Evolutionary conservation across 78 protist species (phyloP), one percentile per base, ranked within the genome.

Genomic region (Dictyostelium intermedium): DNA sequence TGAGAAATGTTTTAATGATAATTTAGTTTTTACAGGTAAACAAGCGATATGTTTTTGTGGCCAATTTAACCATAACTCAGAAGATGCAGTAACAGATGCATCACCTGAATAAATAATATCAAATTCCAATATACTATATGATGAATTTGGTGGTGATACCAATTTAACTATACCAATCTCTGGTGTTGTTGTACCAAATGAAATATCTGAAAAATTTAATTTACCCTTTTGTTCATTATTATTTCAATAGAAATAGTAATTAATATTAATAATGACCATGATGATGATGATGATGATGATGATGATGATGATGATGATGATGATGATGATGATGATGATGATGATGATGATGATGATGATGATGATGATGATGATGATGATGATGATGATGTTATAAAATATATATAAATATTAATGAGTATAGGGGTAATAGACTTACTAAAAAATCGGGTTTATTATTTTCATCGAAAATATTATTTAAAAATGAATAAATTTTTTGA

Each of bases 31-130:
- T 20, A 89, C 93, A 20, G 93, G 93, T 66, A 89, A 41, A 80
- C 93, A 89, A 5, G 93, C 93, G 16, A 56, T 89, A 47, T 89
- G 93, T 37, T 61, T 78, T 45, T 89, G 93, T 80, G 93, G 93
- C 93, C 93, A 89, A 89, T 89, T 89, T 30, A 89, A 50, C 93
- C 93, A 89, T 2, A 89, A 30, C 32, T 89, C 86, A 2, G 93
- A 32, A 5, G 83, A 61, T 18, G 78, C 93, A 69, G 86, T 89
- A 2, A 80, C 82, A 6, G 85, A 89, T 9, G 93, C 93, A 69
- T 89, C 93, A 45, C 93, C 93, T 25, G 93, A 89, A 34, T 89
- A 89, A 74, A 47, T 89, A 4, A 89, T 27, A 69, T 89, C 93
- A 63, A 89, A 89, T 70, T 89, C 93, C 25, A 89, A 80, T 27